These are phyloP conservation scores for Chenopodium quinoa DNA, from an alignment of 148 eudicot genomes.

Conservation along the genomic window DNA sequence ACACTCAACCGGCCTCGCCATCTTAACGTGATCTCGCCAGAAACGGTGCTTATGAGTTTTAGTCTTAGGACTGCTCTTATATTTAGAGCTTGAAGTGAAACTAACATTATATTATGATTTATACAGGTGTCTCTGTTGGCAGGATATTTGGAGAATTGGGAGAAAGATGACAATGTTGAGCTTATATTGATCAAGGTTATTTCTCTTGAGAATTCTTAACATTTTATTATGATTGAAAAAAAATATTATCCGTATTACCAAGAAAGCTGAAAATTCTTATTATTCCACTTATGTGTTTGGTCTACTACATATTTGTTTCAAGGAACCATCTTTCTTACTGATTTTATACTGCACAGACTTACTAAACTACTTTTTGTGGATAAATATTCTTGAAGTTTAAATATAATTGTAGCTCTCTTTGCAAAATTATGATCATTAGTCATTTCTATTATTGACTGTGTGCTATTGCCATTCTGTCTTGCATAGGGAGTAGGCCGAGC, in stretches of 20 bases:
- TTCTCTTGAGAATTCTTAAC: neutral
- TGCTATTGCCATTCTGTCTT: constrained; percentile 11
- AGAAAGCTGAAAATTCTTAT: neutral
- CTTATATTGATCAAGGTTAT: constrained; percentile 78
- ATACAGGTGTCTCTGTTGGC: constrained; percentile 73
- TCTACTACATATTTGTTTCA: neutral
- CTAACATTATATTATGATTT: constrained; percentile 15
- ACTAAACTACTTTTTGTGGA: neutral
- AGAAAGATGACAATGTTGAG: constrained; percentile 67
- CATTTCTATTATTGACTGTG: constrained; percentile 11
- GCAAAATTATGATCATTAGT: neutral
- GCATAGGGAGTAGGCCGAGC: constrained; percentile 95
- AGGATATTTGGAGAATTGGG: constrained; percentile 84
- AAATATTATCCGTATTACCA: neutral
- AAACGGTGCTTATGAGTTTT: constrained; percentile 54
- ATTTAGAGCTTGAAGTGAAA: neutral
- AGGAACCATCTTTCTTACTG: neutral
- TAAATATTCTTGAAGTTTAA: neutral
- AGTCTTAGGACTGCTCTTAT: neutral
- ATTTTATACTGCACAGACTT: neutral
- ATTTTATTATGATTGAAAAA: neutral
- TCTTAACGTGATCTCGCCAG: constrained; percentile 74
- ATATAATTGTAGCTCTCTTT: neutral
- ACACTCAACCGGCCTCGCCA: constrained; percentile 89
- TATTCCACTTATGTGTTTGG: neutral